These are phyloP conservation scores for Chloris gayana DNA, from an alignment of 176 grass and related monocot genomes.

Conservation along the genomic window DNA sequence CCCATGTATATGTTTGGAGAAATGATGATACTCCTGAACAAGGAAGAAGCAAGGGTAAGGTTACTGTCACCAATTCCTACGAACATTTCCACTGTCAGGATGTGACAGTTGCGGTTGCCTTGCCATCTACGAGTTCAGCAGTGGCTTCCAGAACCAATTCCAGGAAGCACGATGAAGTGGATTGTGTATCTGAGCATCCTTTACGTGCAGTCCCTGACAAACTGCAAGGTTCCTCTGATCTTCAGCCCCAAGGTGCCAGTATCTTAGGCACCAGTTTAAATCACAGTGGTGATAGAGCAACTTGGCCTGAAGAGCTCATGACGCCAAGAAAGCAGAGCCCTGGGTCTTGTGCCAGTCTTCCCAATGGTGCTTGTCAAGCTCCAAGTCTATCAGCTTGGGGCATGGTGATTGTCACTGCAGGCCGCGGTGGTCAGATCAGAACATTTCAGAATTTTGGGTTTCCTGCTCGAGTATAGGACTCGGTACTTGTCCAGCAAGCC, in stretches of 20 bases:
- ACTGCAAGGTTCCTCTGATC: constrained; percentile 44
- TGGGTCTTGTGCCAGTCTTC: constrained; percentile 48
- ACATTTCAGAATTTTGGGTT: constrained; percentile 96
- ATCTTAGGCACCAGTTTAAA: constrained; percentile 47
- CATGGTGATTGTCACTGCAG: constrained; percentile 76
- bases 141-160: constrained; percentile 36
- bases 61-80: constrained; percentile 63
- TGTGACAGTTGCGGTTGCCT: constrained; percentile 70
- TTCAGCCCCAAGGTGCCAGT: constrained; percentile 36
- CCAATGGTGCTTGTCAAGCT: constrained; percentile 42
- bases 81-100: constrained; percentile 87
- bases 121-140: constrained; percentile 47
- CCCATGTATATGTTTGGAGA: constrained; percentile 90
- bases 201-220: constrained; percentile 7
- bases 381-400: constrained; percentile 79
- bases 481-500: constrained; percentile 24
- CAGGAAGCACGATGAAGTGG: constrained; percentile 41
- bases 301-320: constrained; percentile 93
- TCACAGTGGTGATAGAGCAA: constrained; percentile 60
- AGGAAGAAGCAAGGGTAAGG: constrained; percentile 53
- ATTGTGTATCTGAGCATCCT: constrained; percentile 33
- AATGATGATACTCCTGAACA: constrained; percentile 53
- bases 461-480: constrained; percentile 75
- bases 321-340: constrained; percentile 61
- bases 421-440: constrained; percentile 79